phyloP scores from a whole-genome alignment of 2,329 filamentous ascomycete species.

The Penicillium digitatum region DNA sequence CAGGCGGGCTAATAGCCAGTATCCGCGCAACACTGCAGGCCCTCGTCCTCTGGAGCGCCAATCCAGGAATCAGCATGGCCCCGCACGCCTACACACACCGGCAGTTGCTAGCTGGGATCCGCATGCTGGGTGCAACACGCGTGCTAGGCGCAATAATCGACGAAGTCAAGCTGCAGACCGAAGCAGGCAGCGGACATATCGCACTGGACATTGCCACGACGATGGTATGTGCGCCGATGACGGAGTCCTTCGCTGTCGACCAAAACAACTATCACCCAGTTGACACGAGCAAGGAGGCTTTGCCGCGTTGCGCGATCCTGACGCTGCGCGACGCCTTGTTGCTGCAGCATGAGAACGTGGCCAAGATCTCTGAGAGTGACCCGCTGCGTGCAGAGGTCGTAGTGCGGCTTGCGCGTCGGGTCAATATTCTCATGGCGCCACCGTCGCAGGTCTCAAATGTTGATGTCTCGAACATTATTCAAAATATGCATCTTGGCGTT shows the following conservation, averaged over 20 bases:
- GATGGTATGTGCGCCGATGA: slow-evolving; percentile 41
- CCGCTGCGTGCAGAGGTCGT: slow-evolving; percentile 43
- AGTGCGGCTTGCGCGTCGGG: slow-evolving; percentile 45
- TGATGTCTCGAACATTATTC: slow-evolving; percentile 43
- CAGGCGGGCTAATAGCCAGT: slow-evolving; percentile 46
- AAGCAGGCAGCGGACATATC: slow-evolving; percentile 39
- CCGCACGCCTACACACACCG: slow-evolving; percentile 55
- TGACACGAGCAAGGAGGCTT: slow-evolving; percentile 31
- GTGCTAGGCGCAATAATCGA: slow-evolving; percentile 40
- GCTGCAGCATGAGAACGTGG: slow-evolving; percentile 38
- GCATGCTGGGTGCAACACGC: slow-evolving; percentile 39
- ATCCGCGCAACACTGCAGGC: slow-evolving; percentile 51
- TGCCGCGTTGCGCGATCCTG: slow-evolving; percentile 34
- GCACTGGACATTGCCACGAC: slow-evolving; percentile 45
- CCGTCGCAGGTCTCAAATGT: slow-evolving; percentile 41
- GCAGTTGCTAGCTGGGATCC: slow-evolving; percentile 46
- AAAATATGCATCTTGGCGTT: slow-evolving; percentile 41
- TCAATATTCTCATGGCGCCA: slow-evolving; percentile 39
- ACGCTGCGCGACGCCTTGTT: slow-evolving; percentile 43
- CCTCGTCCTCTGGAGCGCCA: slow-evolving; percentile 51
- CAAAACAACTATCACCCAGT: slow-evolving; percentile 36
- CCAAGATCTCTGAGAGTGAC: slow-evolving; percentile 43
- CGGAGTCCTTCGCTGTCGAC: slow-evolving; percentile 40
- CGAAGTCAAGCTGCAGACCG: slow-evolving; percentile 42
- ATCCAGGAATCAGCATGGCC: slow-evolving; percentile 49